Percentiles rank a stretch among this genome's conserved stretches.
phyloP scores from a whole-genome alignment of 768 basidiomycete species.

The Pulveroboletus frians region DNA sequence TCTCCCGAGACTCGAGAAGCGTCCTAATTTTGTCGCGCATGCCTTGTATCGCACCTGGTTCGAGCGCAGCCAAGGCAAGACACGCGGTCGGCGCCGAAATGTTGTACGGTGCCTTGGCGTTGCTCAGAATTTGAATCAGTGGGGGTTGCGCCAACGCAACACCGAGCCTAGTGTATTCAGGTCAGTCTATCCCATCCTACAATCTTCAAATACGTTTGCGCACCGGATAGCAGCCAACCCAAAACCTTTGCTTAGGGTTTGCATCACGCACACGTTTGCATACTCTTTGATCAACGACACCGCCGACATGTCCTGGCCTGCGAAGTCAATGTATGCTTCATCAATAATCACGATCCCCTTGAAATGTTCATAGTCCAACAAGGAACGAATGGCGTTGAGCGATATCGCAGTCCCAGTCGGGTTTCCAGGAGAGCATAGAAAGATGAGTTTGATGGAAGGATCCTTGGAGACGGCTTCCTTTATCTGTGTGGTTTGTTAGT shows the following conservation, averaged over 20 bases:
- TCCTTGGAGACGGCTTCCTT: constrained; percentile 64
- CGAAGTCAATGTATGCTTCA: constrained; percentile 97
- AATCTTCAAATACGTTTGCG: constrained; percentile 16
- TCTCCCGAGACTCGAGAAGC: constrained; percentile 53
- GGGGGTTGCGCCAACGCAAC: constrained; percentile 87
- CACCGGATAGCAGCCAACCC: constrained; percentile 94
- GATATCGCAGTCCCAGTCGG: constrained; percentile 88
- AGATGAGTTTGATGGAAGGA: constrained; percentile 81
- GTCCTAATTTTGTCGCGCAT: constrained; percentile 65
- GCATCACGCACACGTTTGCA: constrained; percentile 89
- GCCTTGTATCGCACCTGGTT: constrained; percentile 49
- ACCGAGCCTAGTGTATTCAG: constrained; percentile 56
- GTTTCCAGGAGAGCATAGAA: constrained; percentile 96
- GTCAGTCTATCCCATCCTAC: neutral
- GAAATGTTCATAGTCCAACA: constrained; percentile 77
- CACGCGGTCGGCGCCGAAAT: constrained; percentile 85
- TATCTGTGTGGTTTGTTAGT: constrained; percentile 43
- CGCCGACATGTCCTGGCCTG: constrained; percentile 55
- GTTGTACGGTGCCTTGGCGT: constrained; percentile 98
- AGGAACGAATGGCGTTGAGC: constrained; percentile 55
- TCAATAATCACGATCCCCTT: constrained; percentile 92
- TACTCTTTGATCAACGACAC: constrained; percentile 71
- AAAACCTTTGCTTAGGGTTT: constrained; percentile 95
- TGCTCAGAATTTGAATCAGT: constrained; percentile 84
- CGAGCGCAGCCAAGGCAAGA: constrained; percentile 75